Base-by-base conservation (phyloP, 805 yeast species). In the Starmera amethionina region DNA sequence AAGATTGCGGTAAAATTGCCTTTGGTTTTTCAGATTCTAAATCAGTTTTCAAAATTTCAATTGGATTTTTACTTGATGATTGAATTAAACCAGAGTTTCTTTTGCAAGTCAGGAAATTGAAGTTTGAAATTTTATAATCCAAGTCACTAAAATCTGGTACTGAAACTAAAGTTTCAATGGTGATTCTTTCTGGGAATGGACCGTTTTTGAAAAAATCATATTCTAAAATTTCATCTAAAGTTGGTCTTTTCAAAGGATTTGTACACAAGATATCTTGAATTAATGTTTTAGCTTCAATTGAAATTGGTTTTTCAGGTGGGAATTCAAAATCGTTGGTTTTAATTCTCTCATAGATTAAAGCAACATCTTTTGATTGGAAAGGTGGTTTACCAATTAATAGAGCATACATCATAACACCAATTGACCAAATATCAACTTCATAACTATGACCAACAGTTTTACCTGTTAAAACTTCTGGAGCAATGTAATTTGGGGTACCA, bases 401-500 rank as follows among this genome's bases (percentile, higher is more conserved):
- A 8, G 98, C 97, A 57, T 81, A 93, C 69, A 93, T 72, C 87
- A 93, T 93, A 43, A 93, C 85, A 45, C 99, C 99, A 48, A 88
- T 78, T 9, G 98, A 94, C 99, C 99, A 93, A 44, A 88, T 77
- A 60, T 93, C 99, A 34, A 88, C 97, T 60, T 88, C 96, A 56
- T 78, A 89, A 39, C 94, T 79, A 60, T 93, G 98, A 8, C 97
- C 98, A 11, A 77, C 72, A 40, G 70, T 75, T 53, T 87, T 87
- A 27, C 95, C 95, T 33, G 88, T 84, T 48, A 93, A 71, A 18
- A 93, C 95, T 66, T 93, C 99, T 8, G 99, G 99, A 1, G 98
- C 97, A 57, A 93, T 93, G 60, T 93, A 93, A 64, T 93, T 93
- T 44, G 99, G 99, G 19, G 99, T 93, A 40, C 99, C 99, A 63